Evolutionary conservation across 805 yeast genomes (phyloP).

Genomic region (Isabelozyma pseudorhagii): DNA sequence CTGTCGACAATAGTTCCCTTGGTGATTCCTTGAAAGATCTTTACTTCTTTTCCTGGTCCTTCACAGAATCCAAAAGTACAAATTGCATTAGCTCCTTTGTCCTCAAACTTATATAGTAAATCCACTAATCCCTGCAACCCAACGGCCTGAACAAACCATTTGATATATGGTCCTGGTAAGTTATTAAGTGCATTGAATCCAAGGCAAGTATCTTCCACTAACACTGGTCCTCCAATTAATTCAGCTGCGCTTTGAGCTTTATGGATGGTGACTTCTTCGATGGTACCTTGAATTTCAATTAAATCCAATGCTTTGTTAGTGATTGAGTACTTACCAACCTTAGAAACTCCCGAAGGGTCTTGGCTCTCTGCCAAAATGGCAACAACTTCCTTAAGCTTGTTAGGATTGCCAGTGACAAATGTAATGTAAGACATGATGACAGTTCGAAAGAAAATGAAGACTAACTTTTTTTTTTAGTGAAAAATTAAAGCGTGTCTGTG

Average conservation of each 20-base stretch:
- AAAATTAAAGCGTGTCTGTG: too few relatives aligned
- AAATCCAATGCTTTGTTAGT: conserved; percentile 70
- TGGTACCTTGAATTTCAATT: conserved; percentile 87
- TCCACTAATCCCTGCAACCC: conserved; percentile 78
- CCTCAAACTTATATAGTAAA: conserved; percentile 76
- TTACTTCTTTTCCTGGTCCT: conserved; percentile 71
- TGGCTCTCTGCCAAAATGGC: conserved; percentile 51
- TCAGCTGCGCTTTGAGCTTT: conserved; percentile 76
- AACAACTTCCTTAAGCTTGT: conserved; percentile 82
- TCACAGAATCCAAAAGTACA: conserved; percentile 92
- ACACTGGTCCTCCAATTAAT: conserved; percentile 69
- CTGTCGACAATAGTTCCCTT: conserved; percentile 74
- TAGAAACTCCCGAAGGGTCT: conserved; percentile 17
- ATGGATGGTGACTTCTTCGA: conserved; percentile 74
- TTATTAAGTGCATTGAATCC: conserved; percentile 74
- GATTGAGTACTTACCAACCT: conserved; percentile 51
- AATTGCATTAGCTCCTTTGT: conserved; percentile 81
- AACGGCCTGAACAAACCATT: conserved; percentile 81
- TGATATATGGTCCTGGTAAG: conserved; percentile 92
- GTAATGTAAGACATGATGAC: conserved; percentile 37
- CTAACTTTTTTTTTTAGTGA: background rate
- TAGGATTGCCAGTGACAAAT: conserved; percentile 84
- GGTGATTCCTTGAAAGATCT: conserved; percentile 80
- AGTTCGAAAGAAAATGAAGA: background rate
- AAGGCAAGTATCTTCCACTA: conserved; percentile 93